These are phyloP conservation scores for Beauveria sp. DNA, from an alignment of 2,329 filamentous ascomycete species.

Conservation along the genomic window DNA sequence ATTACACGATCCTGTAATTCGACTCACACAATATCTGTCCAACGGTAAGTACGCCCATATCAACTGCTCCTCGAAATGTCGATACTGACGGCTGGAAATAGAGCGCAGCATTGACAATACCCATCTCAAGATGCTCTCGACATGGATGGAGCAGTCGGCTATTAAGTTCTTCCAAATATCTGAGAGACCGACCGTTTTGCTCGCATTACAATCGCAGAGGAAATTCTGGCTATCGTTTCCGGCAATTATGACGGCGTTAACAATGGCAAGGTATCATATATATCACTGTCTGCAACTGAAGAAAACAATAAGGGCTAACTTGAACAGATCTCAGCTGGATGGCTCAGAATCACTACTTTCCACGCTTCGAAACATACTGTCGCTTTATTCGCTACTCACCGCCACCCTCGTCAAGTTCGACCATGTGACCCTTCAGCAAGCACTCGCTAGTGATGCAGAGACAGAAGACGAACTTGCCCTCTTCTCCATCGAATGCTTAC, in stretches of 20 bases:
- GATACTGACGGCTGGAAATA: background rate
- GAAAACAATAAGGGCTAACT: background rate
- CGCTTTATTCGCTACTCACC: constrained; percentile 4
- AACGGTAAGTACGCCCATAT: constrained; percentile 18
- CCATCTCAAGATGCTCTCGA: constrained; percentile 26
- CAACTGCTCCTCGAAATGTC: background rate
- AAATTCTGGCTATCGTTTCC: constrained; percentile 4
- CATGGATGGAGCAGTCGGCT: constrained; percentile 37
- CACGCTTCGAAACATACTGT: background rate
- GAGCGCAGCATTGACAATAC: background rate
- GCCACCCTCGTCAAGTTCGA: background rate
- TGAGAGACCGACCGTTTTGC: background rate
- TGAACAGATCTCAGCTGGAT: background rate
- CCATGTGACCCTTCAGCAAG: background rate
- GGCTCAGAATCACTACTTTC: background rate
- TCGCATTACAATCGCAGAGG: background rate
- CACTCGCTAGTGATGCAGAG: background rate
- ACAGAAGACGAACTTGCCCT: background rate
- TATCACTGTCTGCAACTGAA: background rate
- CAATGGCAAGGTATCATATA: background rate
- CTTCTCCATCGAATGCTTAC: background rate
- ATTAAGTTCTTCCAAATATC: constrained; percentile 36
- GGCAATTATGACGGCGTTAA: background rate
- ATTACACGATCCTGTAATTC: constrained; percentile 24
- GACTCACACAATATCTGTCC: constrained; percentile 30